Base-by-base conservation (phyloP, 192 early-diverging fungal species). In the Linnemannia zychae region DNA sequence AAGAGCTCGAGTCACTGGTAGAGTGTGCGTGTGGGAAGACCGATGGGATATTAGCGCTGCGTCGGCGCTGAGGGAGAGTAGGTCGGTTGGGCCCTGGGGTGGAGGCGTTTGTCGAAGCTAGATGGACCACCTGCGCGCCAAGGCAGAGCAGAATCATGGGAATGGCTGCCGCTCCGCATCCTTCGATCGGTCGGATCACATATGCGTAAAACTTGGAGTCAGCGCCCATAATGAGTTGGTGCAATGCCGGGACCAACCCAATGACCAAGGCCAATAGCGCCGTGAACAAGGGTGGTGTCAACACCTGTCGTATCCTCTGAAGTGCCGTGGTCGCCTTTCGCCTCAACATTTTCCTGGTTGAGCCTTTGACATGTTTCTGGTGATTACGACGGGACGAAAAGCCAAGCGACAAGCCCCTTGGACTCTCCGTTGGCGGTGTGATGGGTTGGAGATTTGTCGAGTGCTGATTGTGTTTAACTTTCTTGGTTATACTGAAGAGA, bases 161-260 rank as follows among this genome's bases (percentile, higher is more conserved):
- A 24, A 96, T 95, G 15, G 94, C 94, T 2, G 95, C 95, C n/a
- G 92, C 91, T 49, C 96, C 96, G 81, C 95, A 94, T 71, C 88
- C 90, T 28, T 95, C 93, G 37, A 96, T 91, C 0, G 93, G 92
- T 60, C 92, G 90, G 74, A 93, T 92, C 2, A 95, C 52, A 47
- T 88, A 89, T 9, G 93, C 84, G 74, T 92, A 84, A 3, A 93
- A 71, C 60, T 93, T 87, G 15, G 91, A 91, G 15, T 90, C 79
- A 1, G 88, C 85, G 50, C 91, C 88, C 87, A 93, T 95, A 22
- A 97, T 78, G 0, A 93, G 47, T 40, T 67, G 73, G 67, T 96
- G 93, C 33, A 97, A 63, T 15, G 93, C 91, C 5, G 93, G 91
- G 17, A 93, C 91, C 18, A 93, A 71, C 28, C 94, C 94, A n/a